These are phyloP conservation scores for Mycena polygramma DNA, from an alignment of 768 basidiomycete species.

Conservation along the genomic window DNA sequence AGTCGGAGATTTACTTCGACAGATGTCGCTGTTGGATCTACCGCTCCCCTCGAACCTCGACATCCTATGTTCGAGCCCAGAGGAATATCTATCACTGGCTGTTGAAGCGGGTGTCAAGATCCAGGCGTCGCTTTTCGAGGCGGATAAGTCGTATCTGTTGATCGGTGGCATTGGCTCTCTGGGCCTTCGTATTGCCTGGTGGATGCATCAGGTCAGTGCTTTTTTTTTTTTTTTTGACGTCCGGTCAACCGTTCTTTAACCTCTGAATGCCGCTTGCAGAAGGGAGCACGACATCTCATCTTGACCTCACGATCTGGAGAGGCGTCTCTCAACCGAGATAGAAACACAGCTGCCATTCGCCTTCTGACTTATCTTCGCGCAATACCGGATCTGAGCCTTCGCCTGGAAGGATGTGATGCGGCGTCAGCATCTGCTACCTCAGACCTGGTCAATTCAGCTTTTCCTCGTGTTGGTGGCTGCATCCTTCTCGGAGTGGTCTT, in stretches of 20 bases:
- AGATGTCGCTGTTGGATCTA: too few species aligned
- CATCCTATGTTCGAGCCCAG: neutral
- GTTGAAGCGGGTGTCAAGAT: too few species aligned
- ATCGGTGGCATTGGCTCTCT: conserved; percentile 56
- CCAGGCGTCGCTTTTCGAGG: too few species aligned
- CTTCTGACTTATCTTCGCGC: conserved; percentile 47
- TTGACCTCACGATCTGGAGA: conserved; percentile 53
- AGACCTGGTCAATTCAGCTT: too few species aligned
- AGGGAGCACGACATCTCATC: too few species aligned
- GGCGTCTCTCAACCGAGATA: conserved; percentile 34
- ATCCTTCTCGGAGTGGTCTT: too few species aligned
- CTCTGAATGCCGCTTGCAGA: conserved; percentile 52
- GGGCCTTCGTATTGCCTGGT: conserved; percentile 53
- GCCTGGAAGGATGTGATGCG: too few species aligned
- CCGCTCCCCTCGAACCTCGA: too few species aligned
- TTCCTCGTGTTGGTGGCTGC: too few species aligned
- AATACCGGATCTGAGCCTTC: conserved; percentile 41
- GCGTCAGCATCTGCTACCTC: too few species aligned
- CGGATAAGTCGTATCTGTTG: conserved; percentile 52
- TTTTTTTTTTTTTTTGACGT: neutral
- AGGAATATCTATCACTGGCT: conserved; percentile 25
- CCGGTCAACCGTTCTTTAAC: neutral
- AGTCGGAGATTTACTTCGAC: too few species aligned
- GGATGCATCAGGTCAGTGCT: conserved; percentile 58
- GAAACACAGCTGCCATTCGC: too few species aligned